Percentiles rank a stretch among this genome's conserved stretches.
These are phyloP conservation scores for Lantana camara DNA, from an alignment of 257 asterid genomes.

Conservation along the genomic window DNA sequence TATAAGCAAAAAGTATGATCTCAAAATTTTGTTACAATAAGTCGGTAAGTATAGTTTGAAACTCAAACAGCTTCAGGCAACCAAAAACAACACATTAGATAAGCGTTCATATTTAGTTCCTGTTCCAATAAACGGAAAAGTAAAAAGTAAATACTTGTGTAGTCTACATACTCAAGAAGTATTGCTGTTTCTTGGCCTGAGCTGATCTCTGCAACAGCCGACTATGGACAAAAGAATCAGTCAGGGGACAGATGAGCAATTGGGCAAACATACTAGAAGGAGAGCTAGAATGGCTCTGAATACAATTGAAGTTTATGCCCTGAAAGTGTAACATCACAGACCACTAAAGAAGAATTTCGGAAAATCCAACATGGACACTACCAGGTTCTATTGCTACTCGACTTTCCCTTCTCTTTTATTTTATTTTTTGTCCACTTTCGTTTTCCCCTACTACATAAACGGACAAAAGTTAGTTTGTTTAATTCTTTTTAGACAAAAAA, in stretches of 20 bases:
- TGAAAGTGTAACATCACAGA: neutral
- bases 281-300: slow-evolving; percentile 15
- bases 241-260: slow-evolving; percentile 36
- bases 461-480: too few species aligned
- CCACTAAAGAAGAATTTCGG: too few species aligned
- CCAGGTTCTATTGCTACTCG: too few species aligned
- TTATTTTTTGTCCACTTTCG: too few species aligned
- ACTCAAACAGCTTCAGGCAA: slow-evolving; percentile 19
- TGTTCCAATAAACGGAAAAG: slow-evolving; percentile 11
- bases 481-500: too few species aligned
- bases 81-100: slow-evolving; percentile 17
- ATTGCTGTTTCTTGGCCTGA: slow-evolving; percentile 88
- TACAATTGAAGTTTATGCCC: slow-evolving; percentile 21
- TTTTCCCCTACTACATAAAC: too few species aligned
- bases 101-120: slow-evolving; percentile 20
- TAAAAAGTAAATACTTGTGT: slow-evolving; percentile 9
- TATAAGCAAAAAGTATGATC: slow-evolving; percentile 28
- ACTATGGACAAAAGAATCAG: slow-evolving; percentile 54
- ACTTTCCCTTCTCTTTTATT: too few species aligned
- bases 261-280: slow-evolving; percentile 18
- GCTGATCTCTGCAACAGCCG: slow-evolving; percentile 97
- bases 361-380: too few species aligned
- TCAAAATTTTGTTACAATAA: slow-evolving; percentile 3
- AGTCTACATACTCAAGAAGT: slow-evolving; percentile 78
- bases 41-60: slow-evolving; percentile 3